A percentile compares a stretch with the other conserved stretches of the same genome.
Evolutionary conservation across 23 red algal genomes (phyloP).

Genomic region (Gracilaria gracilis): DNA sequence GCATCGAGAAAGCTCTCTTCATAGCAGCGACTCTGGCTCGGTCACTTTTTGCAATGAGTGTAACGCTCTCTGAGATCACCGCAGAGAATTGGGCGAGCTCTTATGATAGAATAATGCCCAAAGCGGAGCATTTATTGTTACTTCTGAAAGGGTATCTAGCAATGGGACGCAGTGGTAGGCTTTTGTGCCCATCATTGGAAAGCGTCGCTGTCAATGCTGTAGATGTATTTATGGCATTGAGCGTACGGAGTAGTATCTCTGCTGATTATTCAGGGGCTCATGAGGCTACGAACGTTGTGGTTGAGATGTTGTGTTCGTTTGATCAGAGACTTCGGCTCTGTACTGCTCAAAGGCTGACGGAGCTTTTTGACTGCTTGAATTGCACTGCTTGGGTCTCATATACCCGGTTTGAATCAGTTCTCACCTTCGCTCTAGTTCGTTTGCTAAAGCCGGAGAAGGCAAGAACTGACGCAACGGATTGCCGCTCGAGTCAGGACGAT

Average conservation of each 20-base stretch:
- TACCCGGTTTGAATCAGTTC: conserved; percentile 47
- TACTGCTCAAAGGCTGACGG: conserved; percentile 48
- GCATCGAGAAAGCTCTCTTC: conserved; percentile 50
- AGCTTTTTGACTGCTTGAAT: conserved; percentile 42
- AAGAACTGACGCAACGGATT: neutral
- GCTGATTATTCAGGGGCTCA: neutral
- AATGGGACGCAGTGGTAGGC: conserved; percentile 34
- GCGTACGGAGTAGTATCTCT: neutral
- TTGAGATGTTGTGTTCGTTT: conserved; percentile 50
- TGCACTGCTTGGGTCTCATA: neutral
- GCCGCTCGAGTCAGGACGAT: neutral
- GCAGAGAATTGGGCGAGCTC: conserved; percentile 18
- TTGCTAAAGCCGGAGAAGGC: neutral
- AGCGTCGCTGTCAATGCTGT: conserved; percentile 24
- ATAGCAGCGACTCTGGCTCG: conserved; percentile 14
- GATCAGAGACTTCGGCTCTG: conserved; percentile 56
- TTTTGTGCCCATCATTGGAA: conserved; percentile 30
- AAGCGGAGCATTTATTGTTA: neutral
- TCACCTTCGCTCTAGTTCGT: neutral
- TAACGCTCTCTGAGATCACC: neutral
- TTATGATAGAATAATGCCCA: conserved; percentile 10
- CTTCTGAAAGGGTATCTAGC: conserved; percentile 25
- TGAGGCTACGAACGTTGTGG: neutral
- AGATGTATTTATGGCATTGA: conserved; percentile 39
- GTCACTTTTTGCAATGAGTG: conserved; percentile 22